Conservation (phyloP, 768 basidiomycete genomes). For the Auriscalpium microsporum region DNA sequence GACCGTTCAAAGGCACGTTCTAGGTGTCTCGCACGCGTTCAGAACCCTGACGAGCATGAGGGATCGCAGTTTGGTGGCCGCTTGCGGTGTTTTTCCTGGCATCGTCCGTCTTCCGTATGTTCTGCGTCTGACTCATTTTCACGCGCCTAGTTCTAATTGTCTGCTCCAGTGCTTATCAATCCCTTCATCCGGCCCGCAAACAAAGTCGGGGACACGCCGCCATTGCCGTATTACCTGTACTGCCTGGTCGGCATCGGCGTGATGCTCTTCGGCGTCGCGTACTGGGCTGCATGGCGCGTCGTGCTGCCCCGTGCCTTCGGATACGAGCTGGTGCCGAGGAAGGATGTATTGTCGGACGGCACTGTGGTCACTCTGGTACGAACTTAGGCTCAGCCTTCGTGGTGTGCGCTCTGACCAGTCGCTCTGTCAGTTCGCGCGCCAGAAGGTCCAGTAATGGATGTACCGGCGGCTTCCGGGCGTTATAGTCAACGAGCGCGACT, state of each 20-base stretch:
- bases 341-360: constrained; percentile 41
- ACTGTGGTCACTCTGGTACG: constrained; percentile 49
- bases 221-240: constrained; percentile 54
- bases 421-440: neutral
- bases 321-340: constrained; percentile 39
- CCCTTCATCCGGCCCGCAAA: constrained; percentile 49
- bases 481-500: too few relatives aligned
- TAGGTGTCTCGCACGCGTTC: neutral
- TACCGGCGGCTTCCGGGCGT: too few relatives aligned
- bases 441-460: neutral
- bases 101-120: constrained; percentile 42
- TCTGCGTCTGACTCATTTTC: neutral
- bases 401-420: neutral
- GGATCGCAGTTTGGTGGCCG: constrained; percentile 45
- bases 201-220: constrained; percentile 49
- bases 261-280: constrained; percentile 36
- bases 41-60: neutral
- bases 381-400: too few relatives aligned
- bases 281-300: constrained; percentile 49
- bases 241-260: constrained; percentile 45
- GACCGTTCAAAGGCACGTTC: constrained; percentile 40
- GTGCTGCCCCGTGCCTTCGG: constrained; percentile 40
- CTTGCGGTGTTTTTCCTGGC: constrained; percentile 47
- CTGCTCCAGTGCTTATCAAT: constrained; percentile 37
- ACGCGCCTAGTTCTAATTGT: neutral